Percentiles rank a stretch among this genome's conserved stretches.
Evolutionary conservation across 352 stramenopile species (phyloP).

Genomic region (Globisporangium nagaii): DNA sequence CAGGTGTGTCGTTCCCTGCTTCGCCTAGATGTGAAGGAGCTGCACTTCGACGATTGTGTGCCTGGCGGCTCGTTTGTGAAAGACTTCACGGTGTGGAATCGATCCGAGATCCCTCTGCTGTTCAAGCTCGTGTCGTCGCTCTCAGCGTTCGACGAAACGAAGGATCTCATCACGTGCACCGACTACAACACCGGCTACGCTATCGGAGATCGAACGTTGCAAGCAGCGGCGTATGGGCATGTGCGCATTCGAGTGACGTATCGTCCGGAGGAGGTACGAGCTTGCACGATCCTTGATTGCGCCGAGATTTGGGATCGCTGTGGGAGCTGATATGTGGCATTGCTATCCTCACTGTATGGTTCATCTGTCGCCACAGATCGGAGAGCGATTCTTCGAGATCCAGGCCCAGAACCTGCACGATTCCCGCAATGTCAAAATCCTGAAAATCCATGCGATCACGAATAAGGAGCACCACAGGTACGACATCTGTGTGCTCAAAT

Average conservation of each 20-base stretch:
- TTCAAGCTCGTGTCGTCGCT: constrained; percentile 82
- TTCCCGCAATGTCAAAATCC: constrained; percentile 79
- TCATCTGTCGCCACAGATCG: constrained; percentile 37
- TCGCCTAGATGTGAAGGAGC: constrained; percentile 80
- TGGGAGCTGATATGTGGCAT: background rate
- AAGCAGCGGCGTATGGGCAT: constrained; percentile 79
- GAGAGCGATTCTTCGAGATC: constrained; percentile 84
- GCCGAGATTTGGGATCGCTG: background rate
- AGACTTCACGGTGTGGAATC: constrained; percentile 88
- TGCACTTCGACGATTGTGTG: constrained; percentile 88
- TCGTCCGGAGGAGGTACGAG: constrained; percentile 60
- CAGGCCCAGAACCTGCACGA: constrained; percentile 85
- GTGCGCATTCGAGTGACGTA: constrained; percentile 85
- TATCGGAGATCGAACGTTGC: constrained; percentile 75
- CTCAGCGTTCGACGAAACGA: constrained; percentile 56
- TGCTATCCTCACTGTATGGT: background rate
- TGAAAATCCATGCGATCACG: constrained; percentile 81
- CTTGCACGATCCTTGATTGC: no score
- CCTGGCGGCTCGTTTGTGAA: constrained; percentile 85
- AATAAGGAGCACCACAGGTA: constrained; percentile 88
- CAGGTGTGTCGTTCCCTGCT: constrained; percentile 82
- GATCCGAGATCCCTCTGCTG: constrained; percentile 82
- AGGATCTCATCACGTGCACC: constrained; percentile 70
- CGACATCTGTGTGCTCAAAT: background rate
- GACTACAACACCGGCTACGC: constrained; percentile 85